Percentiles rank a stretch among this genome's conserved stretches.
These are phyloP conservation scores for Suhomyces taliae DNA, from an alignment of 1,139 yeast genomes.

Conservation along the genomic window DNA sequence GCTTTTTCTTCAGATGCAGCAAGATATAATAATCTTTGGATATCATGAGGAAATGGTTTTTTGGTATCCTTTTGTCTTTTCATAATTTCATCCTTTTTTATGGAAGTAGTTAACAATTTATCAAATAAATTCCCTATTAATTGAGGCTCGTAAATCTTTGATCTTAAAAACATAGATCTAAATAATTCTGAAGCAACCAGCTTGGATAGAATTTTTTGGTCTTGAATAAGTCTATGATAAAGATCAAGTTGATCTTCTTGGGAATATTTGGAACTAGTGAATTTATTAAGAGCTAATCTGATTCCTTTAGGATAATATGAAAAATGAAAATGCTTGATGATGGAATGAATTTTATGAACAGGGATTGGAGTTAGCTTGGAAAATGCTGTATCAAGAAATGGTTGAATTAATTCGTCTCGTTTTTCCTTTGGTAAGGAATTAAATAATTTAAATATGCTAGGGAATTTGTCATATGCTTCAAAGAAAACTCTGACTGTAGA, in stretches of 20 bases:
- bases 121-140: slow-evolving; percentile 16
- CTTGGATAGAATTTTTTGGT: slow-evolving; percentile 14
- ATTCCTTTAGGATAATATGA: slow-evolving; percentile 2
- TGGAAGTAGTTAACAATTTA: slow-evolving; percentile 10
- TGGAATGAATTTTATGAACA: neutral
- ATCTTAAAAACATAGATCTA: slow-evolving; percentile 20
- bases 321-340: slow-evolving; percentile 5
- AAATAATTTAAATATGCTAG: slow-evolving; percentile 2
- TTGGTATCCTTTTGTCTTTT: slow-evolving; percentile 2
- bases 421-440: slow-evolving; percentile 2
- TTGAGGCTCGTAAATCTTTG: slow-evolving; percentile 15
- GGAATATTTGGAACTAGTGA: neutral
- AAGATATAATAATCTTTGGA: slow-evolving; percentile 16
- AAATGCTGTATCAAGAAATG: neutral
- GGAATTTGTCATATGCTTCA: slow-evolving; percentile 3
- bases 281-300: slow-evolving; percentile 1
- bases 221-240: slow-evolving; percentile 5
- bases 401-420: neutral
- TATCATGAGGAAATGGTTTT: slow-evolving; percentile 15
- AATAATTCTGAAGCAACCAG: slow-evolving; percentile 24
- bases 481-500: slow-evolving; percentile 2
- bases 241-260: slow-evolving; percentile 2
- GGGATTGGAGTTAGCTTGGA: neutral
- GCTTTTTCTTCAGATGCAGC: slow-evolving; percentile 19
- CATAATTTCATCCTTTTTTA: slow-evolving; percentile 9